These are phyloP conservation scores for Pseudocercospora crystallina DNA, from an alignment of 2,329 filamentous ascomycete species.

Conservation along the genomic window DNA sequence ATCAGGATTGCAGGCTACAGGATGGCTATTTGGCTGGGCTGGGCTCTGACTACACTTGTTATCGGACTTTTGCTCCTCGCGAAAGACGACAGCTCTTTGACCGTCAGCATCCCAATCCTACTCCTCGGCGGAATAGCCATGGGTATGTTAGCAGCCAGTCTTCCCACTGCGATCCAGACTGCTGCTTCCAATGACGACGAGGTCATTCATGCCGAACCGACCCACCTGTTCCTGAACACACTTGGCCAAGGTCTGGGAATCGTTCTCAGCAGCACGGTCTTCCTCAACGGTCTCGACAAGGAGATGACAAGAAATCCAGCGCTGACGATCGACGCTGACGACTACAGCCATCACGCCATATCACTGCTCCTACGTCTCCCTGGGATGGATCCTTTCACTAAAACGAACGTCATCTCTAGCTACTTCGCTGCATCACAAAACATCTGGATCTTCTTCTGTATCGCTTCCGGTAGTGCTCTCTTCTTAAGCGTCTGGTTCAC, in stretches of 20 bases:
- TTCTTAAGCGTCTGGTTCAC: too few relatives aligned
- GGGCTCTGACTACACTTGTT: too few relatives aligned
- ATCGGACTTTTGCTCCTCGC: too few relatives aligned
- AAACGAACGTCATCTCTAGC: too few relatives aligned
- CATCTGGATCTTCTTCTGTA: too few relatives aligned
- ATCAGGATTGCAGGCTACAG: too few relatives aligned
- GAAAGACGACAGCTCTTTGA: neutral
- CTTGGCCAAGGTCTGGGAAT: slow-evolving; percentile 67
- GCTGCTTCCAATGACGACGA: slow-evolving; percentile 53
- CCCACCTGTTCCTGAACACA: slow-evolving; percentile 67
- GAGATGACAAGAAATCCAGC: neutral
- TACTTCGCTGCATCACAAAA: too few relatives aligned
- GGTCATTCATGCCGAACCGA: slow-evolving; percentile 61
- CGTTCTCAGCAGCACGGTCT: slow-evolving; percentile 66
- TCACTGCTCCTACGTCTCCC: neutral
- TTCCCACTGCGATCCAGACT: slow-evolving; percentile 64
- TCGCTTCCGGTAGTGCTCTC: too few relatives aligned
- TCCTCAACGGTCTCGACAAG: slow-evolving; percentile 52
- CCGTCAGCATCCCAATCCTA: slow-evolving; percentile 54
- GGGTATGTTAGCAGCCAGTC: slow-evolving; percentile 65
- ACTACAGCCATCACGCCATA: neutral
- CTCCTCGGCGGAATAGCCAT: slow-evolving; percentile 61
- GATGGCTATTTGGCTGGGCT: too few relatives aligned
- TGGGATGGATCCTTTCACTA: too few relatives aligned
- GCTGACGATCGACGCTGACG: neutral